A percentile compares a stretch with the other conserved stretches of the same genome.
These are phyloP conservation scores for Verticillium zaregamsianum DNA, from an alignment of 2,329 filamentous ascomycete genomes.

Conservation along the genomic window DNA sequence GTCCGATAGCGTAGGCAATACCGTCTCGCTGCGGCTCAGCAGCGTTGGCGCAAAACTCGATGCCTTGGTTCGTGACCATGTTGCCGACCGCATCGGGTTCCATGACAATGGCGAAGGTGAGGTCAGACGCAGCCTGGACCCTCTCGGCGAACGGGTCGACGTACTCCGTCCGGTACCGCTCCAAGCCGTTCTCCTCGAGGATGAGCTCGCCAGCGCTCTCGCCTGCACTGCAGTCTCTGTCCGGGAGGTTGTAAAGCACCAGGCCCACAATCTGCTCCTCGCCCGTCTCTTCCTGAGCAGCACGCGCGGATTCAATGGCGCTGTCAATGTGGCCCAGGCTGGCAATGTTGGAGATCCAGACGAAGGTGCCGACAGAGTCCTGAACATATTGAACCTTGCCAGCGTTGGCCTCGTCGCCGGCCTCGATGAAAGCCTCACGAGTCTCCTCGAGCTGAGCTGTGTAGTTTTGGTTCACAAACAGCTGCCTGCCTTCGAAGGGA, in stretches of 20 bases:
- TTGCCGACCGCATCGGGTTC: conserved; percentile 42
- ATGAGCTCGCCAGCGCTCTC: conserved; percentile 36
- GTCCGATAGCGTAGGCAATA: conserved; percentile 34
- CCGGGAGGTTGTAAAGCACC: conserved; percentile 40
- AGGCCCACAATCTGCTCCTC: conserved; percentile 36
- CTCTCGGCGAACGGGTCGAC: conserved; percentile 33
- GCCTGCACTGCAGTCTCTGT: conserved; percentile 40
- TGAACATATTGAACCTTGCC: conserved; percentile 32
- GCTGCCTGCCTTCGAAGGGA: conserved; percentile 42
- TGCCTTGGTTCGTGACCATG: conserved; percentile 32
- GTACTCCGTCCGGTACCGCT: conserved; percentile 35
- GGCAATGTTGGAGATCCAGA: conserved; percentile 35
- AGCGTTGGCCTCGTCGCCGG: conserved; percentile 31
- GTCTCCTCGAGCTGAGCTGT: conserved; percentile 35
- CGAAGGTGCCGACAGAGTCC: conserved; percentile 32
- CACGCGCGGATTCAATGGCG: conserved; percentile 33
- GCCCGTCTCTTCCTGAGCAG: conserved; percentile 26
- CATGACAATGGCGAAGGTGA: conserved; percentile 37
- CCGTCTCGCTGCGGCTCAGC: conserved; percentile 33
- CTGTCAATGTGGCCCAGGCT: conserved; percentile 31
- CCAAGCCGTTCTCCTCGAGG: conserved; percentile 28
- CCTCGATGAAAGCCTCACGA: conserved; percentile 26
- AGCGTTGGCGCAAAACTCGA: conserved; percentile 32
- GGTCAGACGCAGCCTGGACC: conserved; percentile 28
- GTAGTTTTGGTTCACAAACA: conserved; percentile 43